Base-by-base conservation (phyloP, 768 basidiomycete species). In the Clavulina sp. region DNA sequence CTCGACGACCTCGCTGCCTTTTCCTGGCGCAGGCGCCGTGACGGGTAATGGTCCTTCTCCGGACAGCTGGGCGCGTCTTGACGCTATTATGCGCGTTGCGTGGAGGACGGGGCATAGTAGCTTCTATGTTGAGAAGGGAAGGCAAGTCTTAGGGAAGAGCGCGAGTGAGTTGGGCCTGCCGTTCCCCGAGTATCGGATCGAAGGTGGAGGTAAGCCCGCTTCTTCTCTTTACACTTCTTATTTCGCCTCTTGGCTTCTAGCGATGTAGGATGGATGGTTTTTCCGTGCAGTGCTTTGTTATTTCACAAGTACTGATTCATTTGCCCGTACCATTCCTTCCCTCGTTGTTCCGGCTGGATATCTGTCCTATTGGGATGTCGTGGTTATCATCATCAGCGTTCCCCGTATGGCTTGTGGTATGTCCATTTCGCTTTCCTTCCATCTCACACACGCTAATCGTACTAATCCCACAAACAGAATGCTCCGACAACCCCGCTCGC, bases 101-200 rank as follows among this genome's bases (percentile, higher is more conserved):
- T 75, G 72, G 58, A 71, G 83, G 54, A 87, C 84, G 18, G 84
- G 85, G 1, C 85, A 87, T 61, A 84, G 83, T 5, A 48, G 46
- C 2, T 54, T 55, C 41, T 88, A 88, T 63, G 81, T 88, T 5
- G 84, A 87, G 61, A 86, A 85, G 61, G 81, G 83, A 4, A 84
- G 84, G 77, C 76, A 74, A 46, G 84, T 84, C 7, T 41, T 55
- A 19, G 54, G 44, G 24, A 56, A 54, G 31, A 32, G 34, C 18
- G 18, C 54, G 5, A 53, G 54, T 4, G 26, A 84, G 58, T 70
- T 81, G 67, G 83, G 80, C 3, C 69, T 81, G 32, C 76, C 80
- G 51, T 60, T 54, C 47, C 72, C 70, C 16, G 80, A 84, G 51
- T 69, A 73, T 56, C 68, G 74, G 29, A 71, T 84, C 41, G 74